Base-by-base conservation (phyloP, 1,139 yeast genomes). In the Sugiyamaella xylanicola region DNA sequence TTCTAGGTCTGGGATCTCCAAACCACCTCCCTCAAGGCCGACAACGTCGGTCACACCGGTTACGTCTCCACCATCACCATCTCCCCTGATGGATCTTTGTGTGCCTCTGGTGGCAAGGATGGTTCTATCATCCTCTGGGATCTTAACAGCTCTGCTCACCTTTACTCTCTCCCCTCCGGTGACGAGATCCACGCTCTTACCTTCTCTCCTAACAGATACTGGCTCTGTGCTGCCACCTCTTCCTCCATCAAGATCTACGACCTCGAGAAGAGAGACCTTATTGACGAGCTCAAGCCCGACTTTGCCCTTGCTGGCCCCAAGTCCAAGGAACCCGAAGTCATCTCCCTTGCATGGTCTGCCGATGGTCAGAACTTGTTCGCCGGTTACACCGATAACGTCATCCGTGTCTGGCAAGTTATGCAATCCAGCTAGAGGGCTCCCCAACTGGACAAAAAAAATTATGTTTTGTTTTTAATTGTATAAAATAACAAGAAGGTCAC, bases 391-490 rank as follows among this genome's bases (percentile, higher is more conserved):
- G 99, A 93, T 82, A 90, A 90, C 85, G 85, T 87, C 76, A 92
- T 93, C 85, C 93, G 99, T 84, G 99, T 92, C 81, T 93, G 98
- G 98, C 98, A 93, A 86, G 97, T 93, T 73, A 92, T 92, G 97
- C 91, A 96, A 82, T 84, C 95, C 74, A 77, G 77, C 75, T 80
- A 79, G 73, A 54, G 39, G 44, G 25, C 32, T 37, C 27, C 44
- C 27, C 16, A 16, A 32, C 46, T 44, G 51, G 47, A 46, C 49
- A 54, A 50, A 25, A 51, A 44, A 51, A 40, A 40, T 48, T 40
- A 42, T 48, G 52, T 48, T 48, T 48, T 53, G 60, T 35, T 35
- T 36, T 47, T 37, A 46, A 40, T 37, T 45, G 54, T 51, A 51
- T 51, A 51, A 51, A 51, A 51, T 48, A 48, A 48, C 36, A 48